A percentile compares a stretch with the other conserved stretches of the same genome.
Evolutionary conservation across 2,329 filamentous ascomycete genomes (phyloP).

Genomic region (Sporothrix dimorphospora): DNA sequence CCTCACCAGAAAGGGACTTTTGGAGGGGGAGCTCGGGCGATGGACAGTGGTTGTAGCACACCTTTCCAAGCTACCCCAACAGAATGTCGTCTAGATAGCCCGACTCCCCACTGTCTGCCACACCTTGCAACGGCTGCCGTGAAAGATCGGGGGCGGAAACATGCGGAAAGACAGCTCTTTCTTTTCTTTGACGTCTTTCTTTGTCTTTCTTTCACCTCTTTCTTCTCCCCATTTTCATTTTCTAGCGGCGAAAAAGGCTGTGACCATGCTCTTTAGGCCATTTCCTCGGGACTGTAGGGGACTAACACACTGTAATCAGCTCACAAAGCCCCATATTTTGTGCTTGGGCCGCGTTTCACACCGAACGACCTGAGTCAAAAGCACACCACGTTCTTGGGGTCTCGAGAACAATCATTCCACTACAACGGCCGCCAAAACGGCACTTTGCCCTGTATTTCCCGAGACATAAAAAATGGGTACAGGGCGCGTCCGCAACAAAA

Average conservation of each 20-base stretch:
- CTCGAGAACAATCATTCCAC: background rate
- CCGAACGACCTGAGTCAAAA: background rate
- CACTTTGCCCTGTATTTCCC: background rate
- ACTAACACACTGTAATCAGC: background rate
- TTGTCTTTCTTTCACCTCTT: background rate
- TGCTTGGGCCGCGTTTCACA: background rate
- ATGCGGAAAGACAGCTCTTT: background rate
- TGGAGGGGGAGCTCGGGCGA: too few relatives aligned
- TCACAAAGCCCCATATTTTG: background rate
- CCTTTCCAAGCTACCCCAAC: background rate
- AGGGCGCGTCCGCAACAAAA: background rate
- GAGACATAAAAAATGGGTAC: background rate
- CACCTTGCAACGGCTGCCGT: background rate
- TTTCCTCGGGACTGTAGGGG: background rate
- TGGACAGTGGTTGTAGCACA: background rate
- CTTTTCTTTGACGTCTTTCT: background rate
- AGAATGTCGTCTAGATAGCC: background rate
- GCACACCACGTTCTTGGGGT: background rate
- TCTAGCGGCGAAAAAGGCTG: background rate
- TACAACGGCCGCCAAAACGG: background rate
- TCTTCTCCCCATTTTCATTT: background rate
- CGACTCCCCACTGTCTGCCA: conserved; percentile 4
- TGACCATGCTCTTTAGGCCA: background rate
- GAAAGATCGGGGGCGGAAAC: background rate
- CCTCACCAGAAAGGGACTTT: background rate